Evolutionary conservation across 2,329 filamentous ascomycete species (phyloP), one percentile per base, ranked within the genome.

Genomic region (Penicillium sclerotigenum): DNA sequence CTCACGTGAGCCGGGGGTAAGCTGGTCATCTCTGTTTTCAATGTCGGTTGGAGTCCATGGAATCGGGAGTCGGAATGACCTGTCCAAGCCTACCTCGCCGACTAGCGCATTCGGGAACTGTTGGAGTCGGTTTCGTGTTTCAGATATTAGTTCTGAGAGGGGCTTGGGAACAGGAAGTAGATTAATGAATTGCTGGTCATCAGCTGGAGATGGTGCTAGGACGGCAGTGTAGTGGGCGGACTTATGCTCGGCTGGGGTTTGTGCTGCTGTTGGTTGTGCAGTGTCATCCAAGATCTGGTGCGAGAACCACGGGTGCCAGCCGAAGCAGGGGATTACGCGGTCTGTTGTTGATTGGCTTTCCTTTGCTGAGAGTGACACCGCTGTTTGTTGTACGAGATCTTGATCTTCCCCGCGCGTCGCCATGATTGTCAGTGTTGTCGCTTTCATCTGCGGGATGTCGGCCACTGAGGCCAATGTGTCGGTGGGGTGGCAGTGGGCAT

Each of bases 291-390:
- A 78, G 66, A 87, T 80, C 58, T 85, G 82, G 65, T 87, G 80
- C 0, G 84, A 83, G 67, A 87, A 87, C 85, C 85, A 87, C 0
- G 85, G 85, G 70, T 87, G 85, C 85, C 85, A 87, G 36, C 85
- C 85, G 67, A 87, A 87, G 48, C 81, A 83, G 0, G 85, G 85
- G 0, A 87, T 65, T 26, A 87, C 72, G 55, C 77, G 79, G 58
- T 77, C 74, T 41, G 74, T 24, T 42, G 20, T 5, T 22, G 48
- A 52, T 41, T 52, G 24, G 14, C 28, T 38, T n/a, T 61, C 24
- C 31, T 61, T 65, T 4, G 14, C 43, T 43, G 62, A 60, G 10
- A 66, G 47, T 4, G 59, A 54, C 13, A 75, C 67, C 5, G 83
- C 82, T 22, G 79, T 74, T 28, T 80, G 63, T 2, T 75, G 73